Percentiles rank a stretch among this genome's conserved stretches.
phyloP scores from a whole-genome alignment of 495 filamentous ascomycete species.

The Stereocaulon alpinum region DNA sequence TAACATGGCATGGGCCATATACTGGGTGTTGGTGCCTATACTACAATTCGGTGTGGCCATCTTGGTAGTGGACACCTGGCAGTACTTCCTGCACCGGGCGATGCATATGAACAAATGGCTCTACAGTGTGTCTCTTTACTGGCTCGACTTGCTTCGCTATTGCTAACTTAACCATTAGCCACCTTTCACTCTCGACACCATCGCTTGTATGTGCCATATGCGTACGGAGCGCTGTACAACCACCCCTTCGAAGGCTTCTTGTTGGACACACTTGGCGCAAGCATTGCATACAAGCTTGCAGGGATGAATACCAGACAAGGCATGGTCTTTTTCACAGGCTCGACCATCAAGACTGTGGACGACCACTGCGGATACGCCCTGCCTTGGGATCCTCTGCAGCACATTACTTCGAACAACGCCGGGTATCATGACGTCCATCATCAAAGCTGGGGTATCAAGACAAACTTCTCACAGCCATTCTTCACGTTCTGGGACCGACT shows the following conservation, averaged over 20 bases:
- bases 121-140: conserved; percentile 51
- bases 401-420: conserved; percentile 71
- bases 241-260: conserved; percentile 77
- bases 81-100: conserved; percentile 73
- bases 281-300: conserved; percentile 58
- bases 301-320: conserved; percentile 58
- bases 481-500: conserved; percentile 76
- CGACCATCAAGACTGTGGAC: conserved; percentile 75
- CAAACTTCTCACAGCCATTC: conserved; percentile 67
- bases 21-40: conserved; percentile 54
- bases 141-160: neutral
- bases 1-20: conserved; percentile 51
- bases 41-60: conserved; percentile 56
- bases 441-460: conserved; percentile 85
- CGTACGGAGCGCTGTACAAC: conserved; percentile 80
- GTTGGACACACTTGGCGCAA: conserved; percentile 67
- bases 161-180: conserved; percentile 30
- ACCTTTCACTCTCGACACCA: conserved; percentile 80
- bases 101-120: conserved; percentile 84
- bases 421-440: conserved; percentile 83
- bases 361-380: conserved; percentile 78
- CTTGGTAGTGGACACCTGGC: conserved; percentile 67
- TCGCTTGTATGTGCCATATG: conserved; percentile 78
- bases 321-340: conserved; percentile 62
- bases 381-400: conserved; percentile 75